phyloP scores from a whole-genome alignment of 768 basidiomycete species.

The Tulasnella calospora region DNA sequence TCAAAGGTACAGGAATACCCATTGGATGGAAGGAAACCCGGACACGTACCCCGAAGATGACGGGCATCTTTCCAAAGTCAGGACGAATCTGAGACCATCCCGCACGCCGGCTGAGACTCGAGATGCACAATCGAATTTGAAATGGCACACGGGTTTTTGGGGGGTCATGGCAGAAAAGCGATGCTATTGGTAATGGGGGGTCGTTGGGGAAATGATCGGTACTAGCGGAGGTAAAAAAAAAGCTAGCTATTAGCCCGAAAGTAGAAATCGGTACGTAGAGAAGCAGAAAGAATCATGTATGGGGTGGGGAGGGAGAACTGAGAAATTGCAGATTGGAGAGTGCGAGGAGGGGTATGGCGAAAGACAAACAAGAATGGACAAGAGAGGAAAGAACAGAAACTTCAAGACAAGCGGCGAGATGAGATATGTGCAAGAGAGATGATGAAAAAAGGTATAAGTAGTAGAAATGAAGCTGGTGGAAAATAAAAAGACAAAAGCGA shows the following conservation, averaged over 20 bases:
- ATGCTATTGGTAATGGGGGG: neutral
- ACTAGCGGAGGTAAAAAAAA: neutral
- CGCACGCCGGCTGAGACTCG: neutral
- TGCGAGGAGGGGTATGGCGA: neutral
- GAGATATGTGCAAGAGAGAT: neutral
- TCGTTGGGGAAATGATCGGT: neutral
- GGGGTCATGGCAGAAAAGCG: neutral
- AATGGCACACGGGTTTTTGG: neutral
- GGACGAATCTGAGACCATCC: too few species aligned
- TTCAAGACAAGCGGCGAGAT: neutral
- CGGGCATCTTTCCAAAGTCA: neutral
- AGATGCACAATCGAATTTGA: neutral
- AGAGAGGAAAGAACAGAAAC: neutral
- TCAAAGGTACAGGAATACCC: neutral
- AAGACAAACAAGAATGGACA: neutral
- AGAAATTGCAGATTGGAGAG: neutral
- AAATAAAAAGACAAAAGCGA: slow-evolving; percentile 1
- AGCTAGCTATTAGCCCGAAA: neutral
- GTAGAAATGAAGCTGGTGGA: neutral
- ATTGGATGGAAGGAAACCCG: neutral
- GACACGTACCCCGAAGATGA: neutral
- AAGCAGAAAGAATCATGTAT: neutral
- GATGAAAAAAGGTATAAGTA: neutral
- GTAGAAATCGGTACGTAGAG: neutral
- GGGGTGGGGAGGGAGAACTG: neutral